Conservation (phyloP, 164 flowering plant genomes). For the Akebia trifoliata region DNA sequence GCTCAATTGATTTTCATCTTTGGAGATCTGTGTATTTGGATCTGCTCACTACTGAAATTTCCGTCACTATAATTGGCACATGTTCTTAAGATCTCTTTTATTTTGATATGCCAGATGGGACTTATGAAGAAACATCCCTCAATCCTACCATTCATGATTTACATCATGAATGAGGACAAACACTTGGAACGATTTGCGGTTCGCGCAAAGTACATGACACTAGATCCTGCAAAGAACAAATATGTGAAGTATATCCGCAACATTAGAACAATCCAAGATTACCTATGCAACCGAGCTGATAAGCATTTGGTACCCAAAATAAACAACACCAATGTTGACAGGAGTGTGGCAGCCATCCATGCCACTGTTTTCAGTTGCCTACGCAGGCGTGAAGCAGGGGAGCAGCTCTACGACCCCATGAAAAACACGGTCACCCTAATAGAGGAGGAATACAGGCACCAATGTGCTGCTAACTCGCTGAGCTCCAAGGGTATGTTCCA, state of each 20-base stretch:
- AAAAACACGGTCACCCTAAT: conserved; percentile 64
- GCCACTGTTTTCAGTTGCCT: conserved; percentile 85
- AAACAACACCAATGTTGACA: conserved; percentile 87
- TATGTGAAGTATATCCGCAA: conserved; percentile 84
- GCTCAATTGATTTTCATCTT: too few relatives aligned
- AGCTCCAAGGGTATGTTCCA: conserved; percentile 87
- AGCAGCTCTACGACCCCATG: conserved; percentile 60
- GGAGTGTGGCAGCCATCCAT: conserved; percentile 89
- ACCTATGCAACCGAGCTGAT: conserved; percentile 79
- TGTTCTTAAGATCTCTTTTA: not conserved
- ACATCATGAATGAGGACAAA: conserved; percentile 76
- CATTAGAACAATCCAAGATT: conserved; percentile 84
- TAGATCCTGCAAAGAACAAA: conserved; percentile 87
- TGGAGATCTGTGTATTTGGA: not conserved
- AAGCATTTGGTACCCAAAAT: conserved; percentile 88
- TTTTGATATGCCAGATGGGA: conserved; percentile 57
- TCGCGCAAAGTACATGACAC: conserved; percentile 89
- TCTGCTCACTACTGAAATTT: not conserved
- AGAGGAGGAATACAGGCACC: conserved; percentile 77
- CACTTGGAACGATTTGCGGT: conserved; percentile 90
- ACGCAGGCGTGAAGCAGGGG: conserved; percentile 79
- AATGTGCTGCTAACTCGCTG: conserved; percentile 70
- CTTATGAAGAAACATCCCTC: conserved; percentile 95
- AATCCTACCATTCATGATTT: conserved; percentile 84
- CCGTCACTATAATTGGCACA: not conserved